Evolutionary conservation across 139 green algal species (phyloP), one percentile per base, ranked within the genome.

Genomic region (Coelastrella sp.): DNA sequence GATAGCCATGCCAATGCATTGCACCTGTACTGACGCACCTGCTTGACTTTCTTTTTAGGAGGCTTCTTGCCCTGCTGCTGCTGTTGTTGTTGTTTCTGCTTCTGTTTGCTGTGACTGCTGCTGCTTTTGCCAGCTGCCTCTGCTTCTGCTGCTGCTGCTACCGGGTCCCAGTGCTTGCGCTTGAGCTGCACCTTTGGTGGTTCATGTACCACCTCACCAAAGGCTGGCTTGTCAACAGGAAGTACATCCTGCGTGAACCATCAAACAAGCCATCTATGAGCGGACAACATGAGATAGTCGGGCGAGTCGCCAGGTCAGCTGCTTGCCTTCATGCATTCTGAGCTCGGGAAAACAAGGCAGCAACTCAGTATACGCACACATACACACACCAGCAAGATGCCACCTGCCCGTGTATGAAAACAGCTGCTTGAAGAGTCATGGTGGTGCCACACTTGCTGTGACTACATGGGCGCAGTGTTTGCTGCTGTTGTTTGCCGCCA

Each of bases 171-270:
- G 80, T 91, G 80, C 68, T 88, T 91, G 68, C 88, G 57, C 58
- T 91, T 91, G 68, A 91, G 80, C 16, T 83, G 56, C 80, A 91
- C 88, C 80, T 83, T n/a, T 71, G 11, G 88, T 2, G 88, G 88
- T 17, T 73, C 80, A 68, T 91, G 78, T 22, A 88, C 88, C 14
- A 74, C 47, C 68, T 91, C 88, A 66, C 88, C 88, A 84, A 91
- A 91, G 32, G 20, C 71, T 17, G 59, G 54, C 77, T 65, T 80
- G 47, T 87, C 87, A 5, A 80, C 23, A 19, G 47, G 23, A 0
- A 74, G 4, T n/a, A 58, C n/a, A 14, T 88, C 80, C 88, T 91
- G 80, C n/a, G 78, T 47, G n/a, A 47, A 47, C 32, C 32, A 47
- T 47, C 32, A 47, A 47, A 47, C 32, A 47, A 47, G 32, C 32